Base-by-base conservation (phyloP, 2,329 filamentous ascomycete genomes). In the Exophiala oligosperma region DNA sequence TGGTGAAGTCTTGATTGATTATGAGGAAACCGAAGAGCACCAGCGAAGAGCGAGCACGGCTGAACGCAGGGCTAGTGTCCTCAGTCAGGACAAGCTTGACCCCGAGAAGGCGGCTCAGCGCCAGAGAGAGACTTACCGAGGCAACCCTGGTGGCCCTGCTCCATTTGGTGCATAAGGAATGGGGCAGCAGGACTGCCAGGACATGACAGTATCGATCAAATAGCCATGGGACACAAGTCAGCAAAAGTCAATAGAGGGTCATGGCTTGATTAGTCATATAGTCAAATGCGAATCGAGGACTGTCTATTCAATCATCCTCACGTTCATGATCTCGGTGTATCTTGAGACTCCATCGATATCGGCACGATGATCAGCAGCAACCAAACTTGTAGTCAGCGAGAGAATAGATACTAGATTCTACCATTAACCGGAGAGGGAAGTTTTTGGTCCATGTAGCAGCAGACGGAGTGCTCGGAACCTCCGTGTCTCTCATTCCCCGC, bases 1-100 rank as follows among this genome's bases (percentile, higher is more conserved):
- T 24, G 83, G 83, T 6, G 79, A 86, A 64, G 67, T 84, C 29
- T 74, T 85, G 43, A 80, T 83, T 63, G 72, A 75, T 38, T 81
- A 84, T 52, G 75, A 78, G 3, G 73, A 77, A 48, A 70, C 75
- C 9, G 76, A 76, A 49, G 73, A 77, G 56, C 71, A 76, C 28
- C 62, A 72, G n/a, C 69, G 70, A 46, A 71, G 72, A 35, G 8
- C 46, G 38, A 66, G 64, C 54, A 57, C 50, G 51, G 58, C 49
- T 24, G 51, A 28, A n/a, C 51, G 57, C 35, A 50, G 53, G 49
- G 60, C 51, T 6, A 61, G 59, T 48, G 56, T 56, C 21, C 9
- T 52, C 29, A 41, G 35, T 24, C 17, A 37, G 37, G 50, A 23
- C 11, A 35, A 52, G 17, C 40, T 51, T 23, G 52, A 46, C 32